Base-by-base conservation (phyloP, 371 early-diverging fungal genomes). In the Entomophthora muscae region DNA sequence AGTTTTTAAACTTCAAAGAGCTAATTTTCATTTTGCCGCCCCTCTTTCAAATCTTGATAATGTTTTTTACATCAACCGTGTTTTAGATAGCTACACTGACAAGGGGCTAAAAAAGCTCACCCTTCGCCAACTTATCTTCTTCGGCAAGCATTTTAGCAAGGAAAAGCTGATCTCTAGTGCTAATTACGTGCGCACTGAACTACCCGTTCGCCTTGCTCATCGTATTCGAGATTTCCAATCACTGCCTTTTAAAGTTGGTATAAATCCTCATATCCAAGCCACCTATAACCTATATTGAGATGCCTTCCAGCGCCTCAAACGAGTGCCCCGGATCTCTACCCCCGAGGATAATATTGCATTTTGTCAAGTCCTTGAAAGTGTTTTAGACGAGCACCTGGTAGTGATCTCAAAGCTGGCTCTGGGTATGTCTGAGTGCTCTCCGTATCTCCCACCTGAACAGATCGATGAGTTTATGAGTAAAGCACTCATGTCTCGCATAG, bases 231-330 rank as follows among this genome's bases (percentile, higher is more conserved):
- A 86, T 65, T 89, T 91, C 68, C 90, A 89, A 64, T 83, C 83
- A 42, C 76, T 95, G 29, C 97, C 97, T 1, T 95, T 90, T 66
- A 87, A 92, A 54, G 88, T 93, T 13, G 95, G 92, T 13, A 86
- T 86, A 22, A 92, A 95, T 70, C 92, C 94, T 1, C 89, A 92
- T 68, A 83, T 96, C 65, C 81, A 87, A 60, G 77, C 73, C 32
- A 83, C 91, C 1, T 95, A 95, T 66, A 75, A 78, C 53, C 81
- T 90, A n/a, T 95, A 95, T 72, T 92, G 89, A 83, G 78, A 79
- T 21, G 91, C 93, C 0, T 95, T 96, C 70, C 89, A 92, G 59
- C 70, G 69, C 21, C 72, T 95, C 22, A 78, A 86, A 33, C 71
- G 79, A 24, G 74, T 85, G 17, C 81, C 83, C 0, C 70, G 71